A percentile compares a stretch with the other conserved stretches of the same genome.
These are phyloP conservation scores for Thelonectria discophora DNA, from an alignment of 2,329 filamentous ascomycete species.

Conservation along the genomic window DNA sequence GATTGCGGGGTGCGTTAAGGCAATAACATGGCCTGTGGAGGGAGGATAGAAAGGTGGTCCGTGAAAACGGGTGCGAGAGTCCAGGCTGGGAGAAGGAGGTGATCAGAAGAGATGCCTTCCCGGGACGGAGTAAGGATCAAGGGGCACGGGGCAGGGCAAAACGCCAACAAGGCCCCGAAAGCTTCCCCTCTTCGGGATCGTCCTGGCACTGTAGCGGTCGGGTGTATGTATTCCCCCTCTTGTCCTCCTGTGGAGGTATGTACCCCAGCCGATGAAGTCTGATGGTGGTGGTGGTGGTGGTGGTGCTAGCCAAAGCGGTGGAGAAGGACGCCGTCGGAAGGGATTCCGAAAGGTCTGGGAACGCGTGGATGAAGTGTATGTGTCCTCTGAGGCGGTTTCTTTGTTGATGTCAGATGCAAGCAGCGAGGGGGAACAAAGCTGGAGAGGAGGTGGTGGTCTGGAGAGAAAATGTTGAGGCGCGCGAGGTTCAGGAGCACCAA, in stretches of 20 bases:
- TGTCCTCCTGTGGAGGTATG: slow-evolving; percentile 29
- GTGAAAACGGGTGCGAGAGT: slow-evolving; percentile 32
- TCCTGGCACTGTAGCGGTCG: slow-evolving; percentile 14
- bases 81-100: slow-evolving; percentile 14
- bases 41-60: slow-evolving; percentile 40
- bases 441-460: slow-evolving; percentile 5
- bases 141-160: slow-evolving; percentile 32
- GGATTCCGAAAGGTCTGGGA: slow-evolving; percentile 23
- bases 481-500: slow-evolving; percentile 9
- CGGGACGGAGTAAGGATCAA: slow-evolving; percentile 24
- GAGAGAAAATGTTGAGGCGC: slow-evolving; percentile 8
- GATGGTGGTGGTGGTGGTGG: slow-evolving; percentile 20
- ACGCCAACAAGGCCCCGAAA: slow-evolving; percentile 33
- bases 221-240: slow-evolving; percentile 33
- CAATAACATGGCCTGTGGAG: slow-evolving; percentile 41
- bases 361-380: slow-evolving; percentile 5
- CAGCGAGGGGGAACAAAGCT: slow-evolving; percentile 3
- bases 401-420: slow-evolving; percentile 24
- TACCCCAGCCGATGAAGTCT: slow-evolving; percentile 24
- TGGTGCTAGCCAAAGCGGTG: slow-evolving; percentile 13
- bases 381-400: slow-evolving; percentile 1
- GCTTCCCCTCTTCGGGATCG: slow-evolving; percentile 16
- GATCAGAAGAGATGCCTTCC: slow-evolving; percentile 8
- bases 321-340: slow-evolving; percentile 26
- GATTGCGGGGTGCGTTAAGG: slow-evolving; percentile 44